Percentiles rank a stretch among this genome's conserved stretches.
Evolutionary conservation across 31 red algal genomes (phyloP).

Genomic region (Pterothamnion heteromorphum): DNA sequence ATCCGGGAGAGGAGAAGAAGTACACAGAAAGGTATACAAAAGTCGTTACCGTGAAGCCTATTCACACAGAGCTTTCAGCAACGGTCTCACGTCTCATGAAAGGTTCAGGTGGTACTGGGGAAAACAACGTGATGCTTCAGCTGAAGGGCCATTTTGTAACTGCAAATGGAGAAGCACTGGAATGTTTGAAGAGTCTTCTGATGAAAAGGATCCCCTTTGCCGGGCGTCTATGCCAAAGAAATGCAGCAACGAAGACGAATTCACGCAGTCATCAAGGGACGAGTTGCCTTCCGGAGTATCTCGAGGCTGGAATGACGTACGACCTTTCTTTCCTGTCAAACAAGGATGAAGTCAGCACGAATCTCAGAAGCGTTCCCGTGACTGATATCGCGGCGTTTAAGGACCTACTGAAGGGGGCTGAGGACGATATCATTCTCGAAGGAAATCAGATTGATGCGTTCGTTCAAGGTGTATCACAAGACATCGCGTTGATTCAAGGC

Average conservation of each 20-base stretch:
- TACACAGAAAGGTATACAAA: not conserved
- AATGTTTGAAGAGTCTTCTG: not conserved
- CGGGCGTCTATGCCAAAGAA: not conserved
- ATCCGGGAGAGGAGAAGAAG: not conserved
- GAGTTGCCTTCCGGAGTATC: not conserved
- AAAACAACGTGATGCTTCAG: not conserved
- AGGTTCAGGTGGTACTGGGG: not conserved
- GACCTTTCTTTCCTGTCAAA: constrained; percentile 33
- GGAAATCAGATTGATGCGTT: constrained; percentile 48
- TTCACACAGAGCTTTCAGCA: not conserved
- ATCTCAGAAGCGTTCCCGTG: not conserved
- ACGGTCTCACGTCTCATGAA: not conserved
- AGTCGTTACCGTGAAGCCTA: not conserved
- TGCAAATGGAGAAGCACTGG: not conserved
- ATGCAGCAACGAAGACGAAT: not conserved
- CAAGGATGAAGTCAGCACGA: not conserved
- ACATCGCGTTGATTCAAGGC: constrained; percentile 52
- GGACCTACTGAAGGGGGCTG: not conserved
- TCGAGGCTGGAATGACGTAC: not conserved
- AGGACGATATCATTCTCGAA: constrained; percentile 7
- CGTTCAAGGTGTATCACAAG: not conserved
- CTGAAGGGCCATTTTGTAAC: constrained; percentile 20
- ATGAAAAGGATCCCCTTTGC: not conserved
- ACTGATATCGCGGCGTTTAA: not conserved
- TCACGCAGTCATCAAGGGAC: not conserved